Evolutionary conservation across 1,284 basidiomycete genomes (phyloP), one percentile per base, ranked within the genome.

Genomic region (Naganishia liquefaciens): DNA sequence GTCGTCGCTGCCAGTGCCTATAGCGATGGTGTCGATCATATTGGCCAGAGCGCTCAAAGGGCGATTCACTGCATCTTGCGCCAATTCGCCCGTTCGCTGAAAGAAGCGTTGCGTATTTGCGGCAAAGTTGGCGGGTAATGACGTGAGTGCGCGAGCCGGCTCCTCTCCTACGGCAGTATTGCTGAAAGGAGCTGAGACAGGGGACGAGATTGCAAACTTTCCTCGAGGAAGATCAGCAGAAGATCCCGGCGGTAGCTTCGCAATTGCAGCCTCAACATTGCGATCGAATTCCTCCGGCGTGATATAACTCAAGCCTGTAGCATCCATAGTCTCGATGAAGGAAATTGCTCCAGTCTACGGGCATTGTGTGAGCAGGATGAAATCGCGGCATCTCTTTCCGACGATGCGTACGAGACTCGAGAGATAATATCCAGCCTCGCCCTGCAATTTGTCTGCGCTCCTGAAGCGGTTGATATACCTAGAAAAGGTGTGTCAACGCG

Each of bases 321-420:
- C 90, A 76, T 98, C 96, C 90, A 99, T 93, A 0, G 91, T 91
- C 80, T 97, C 93, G 69, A 97, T 93, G 77, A 97, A 97, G 1
- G 91, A 89, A 33, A 97, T 91, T 4, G 93, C 91, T 39, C 90
- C 91, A 84, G 87, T 89, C 89, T 91, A 67, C 4, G 57, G 11
- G 15, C 15, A 25, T 21, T 37, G 15, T 23, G 30, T 62, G 39
- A 50, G 54, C 27, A 19, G 33, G 25, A 13, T 1, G 23, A 43
- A 9, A 3, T 9, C 13, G 25, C 13, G 15, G 47, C 37, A 19
- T 23, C 67, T 33, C 57, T 63, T 13, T 43, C 43, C 40, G 40
- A 37, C 23, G 39, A 6, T 17, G 79, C 87, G 71, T 70, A 92
- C 91, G 68, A 99, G 80, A 79, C 91, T 95, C 0, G 93, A 96